These are phyloP conservation scores for Collybiopsis confluens DNA, from an alignment of 768 basidiomycete species.

Conservation along the genomic window DNA sequence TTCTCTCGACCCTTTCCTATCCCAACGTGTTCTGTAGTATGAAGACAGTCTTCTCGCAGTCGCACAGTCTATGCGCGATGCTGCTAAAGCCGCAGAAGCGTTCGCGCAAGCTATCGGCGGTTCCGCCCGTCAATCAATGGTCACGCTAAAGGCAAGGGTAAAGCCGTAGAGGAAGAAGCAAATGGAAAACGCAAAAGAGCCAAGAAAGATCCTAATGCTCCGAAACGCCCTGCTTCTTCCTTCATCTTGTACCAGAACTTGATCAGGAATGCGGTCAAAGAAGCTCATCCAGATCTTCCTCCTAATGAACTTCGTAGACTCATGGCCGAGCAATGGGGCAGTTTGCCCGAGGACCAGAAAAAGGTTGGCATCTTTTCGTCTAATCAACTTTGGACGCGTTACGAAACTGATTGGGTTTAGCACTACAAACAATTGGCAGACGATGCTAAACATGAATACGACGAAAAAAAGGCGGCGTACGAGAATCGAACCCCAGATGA, in stretches of 20 bases:
- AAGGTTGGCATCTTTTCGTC: constrained; percentile 35
- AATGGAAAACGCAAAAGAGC: constrained; percentile 13
- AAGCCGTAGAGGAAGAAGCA: constrained; percentile 34
- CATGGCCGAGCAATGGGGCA: constrained; percentile 53
- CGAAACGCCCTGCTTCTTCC: constrained; percentile 68
- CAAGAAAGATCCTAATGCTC: constrained; percentile 67
- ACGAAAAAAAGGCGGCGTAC: constrained; percentile 20
- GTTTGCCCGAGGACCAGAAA: constrained; percentile 45
- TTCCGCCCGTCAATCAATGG: constrained; percentile 12
- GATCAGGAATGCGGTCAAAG: constrained; percentile 47
- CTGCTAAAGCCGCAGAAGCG: constrained; percentile 55
- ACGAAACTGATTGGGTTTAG: neutral
- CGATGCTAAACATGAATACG: constrained; percentile 38
- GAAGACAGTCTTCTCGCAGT: constrained; percentile 48
- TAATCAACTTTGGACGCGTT: neutral
- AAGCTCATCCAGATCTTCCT: constrained; percentile 39
- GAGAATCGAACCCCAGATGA: constrained; percentile 3
- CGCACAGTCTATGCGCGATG: constrained; percentile 60
- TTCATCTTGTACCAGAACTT: constrained; percentile 76
- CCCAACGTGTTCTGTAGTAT: constrained; percentile 39
- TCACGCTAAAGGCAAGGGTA: constrained; percentile 45
- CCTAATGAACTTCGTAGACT: constrained; percentile 52
- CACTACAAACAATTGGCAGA: constrained; percentile 38
- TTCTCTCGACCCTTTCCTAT: neutral
- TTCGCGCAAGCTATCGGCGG: constrained; percentile 49